These are phyloP conservation scores for Mycocentrospora acerina DNA, from an alignment of 2,329 filamentous ascomycete genomes.

Conservation along the genomic window DNA sequence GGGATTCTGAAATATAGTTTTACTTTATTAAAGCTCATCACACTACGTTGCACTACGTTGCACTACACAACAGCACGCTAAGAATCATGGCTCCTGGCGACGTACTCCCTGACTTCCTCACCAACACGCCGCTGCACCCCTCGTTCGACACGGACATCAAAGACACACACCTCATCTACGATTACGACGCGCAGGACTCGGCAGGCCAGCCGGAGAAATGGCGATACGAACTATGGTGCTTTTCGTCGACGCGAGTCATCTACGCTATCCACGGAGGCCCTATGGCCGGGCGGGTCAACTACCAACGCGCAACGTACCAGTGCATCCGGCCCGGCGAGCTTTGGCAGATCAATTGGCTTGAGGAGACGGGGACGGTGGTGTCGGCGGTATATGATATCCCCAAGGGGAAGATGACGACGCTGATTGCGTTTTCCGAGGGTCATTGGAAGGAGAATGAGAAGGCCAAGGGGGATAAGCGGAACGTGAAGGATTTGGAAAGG, in stretches of 20 bases:
- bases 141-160: constrained; percentile 55
- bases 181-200: constrained; percentile 54
- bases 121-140: constrained; percentile 28
- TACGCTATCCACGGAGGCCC: constrained; percentile 63
- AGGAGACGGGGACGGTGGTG: constrained; percentile 61
- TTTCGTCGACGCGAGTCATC: constrained; percentile 54
- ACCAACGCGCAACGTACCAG: constrained; percentile 58
- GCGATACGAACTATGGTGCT: constrained; percentile 65
- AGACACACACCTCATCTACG: constrained; percentile 59
- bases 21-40: too few species aligned
- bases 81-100: constrained; percentile 31
- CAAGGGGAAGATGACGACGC: constrained; percentile 51
- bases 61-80: too few species aligned
- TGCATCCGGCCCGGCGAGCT: constrained; percentile 60
- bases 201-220: constrained; percentile 58
- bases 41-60: too few species aligned
- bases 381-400: constrained; percentile 59
- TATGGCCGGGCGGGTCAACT: constrained; percentile 53
- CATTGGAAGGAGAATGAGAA: constrained; percentile 56
- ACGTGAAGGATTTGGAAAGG: constrained; percentile 52
- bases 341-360: constrained; percentile 63
- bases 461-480: constrained; percentile 60
- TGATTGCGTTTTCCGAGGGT: constrained; percentile 56
- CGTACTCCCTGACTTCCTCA: constrained; percentile 25
- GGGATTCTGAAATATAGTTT: too few species aligned